Percentiles rank a stretch among this genome's conserved stretches.
phyloP scores from a whole-genome alignment of 2,329 filamentous ascomycete species.

The Alternaria tenuissima region DNA sequence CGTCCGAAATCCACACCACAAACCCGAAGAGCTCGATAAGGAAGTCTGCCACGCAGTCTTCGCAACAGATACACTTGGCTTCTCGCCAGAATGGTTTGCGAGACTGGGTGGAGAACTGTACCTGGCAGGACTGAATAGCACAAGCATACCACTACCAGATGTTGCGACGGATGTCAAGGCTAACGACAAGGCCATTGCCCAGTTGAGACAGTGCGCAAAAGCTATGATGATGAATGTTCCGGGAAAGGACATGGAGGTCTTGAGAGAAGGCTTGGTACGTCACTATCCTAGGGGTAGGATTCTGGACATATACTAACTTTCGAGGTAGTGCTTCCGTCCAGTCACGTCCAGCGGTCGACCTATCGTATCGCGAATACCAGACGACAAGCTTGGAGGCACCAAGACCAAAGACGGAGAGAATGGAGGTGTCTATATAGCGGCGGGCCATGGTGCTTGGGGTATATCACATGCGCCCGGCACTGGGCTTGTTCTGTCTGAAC shows the following conservation, averaged over 20 bases:
- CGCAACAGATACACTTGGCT: slow-evolving; percentile 64
- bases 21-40: slow-evolving; percentile 52
- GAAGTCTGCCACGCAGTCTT: slow-evolving; percentile 73
- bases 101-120: slow-evolving; percentile 74
- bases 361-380: slow-evolving; percentile 66
- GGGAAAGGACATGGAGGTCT: slow-evolving; percentile 65
- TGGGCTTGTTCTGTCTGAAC: slow-evolving; percentile 73
- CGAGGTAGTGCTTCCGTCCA: slow-evolving; percentile 70
- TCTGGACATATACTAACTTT: slow-evolving; percentile 8
- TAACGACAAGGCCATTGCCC: slow-evolving; percentile 58
- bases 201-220: slow-evolving; percentile 60
- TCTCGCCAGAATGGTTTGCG: slow-evolving; percentile 76
- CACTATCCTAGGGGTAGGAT: neutral
- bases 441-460: slow-evolving; percentile 81
- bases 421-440: slow-evolving; percentile 74
- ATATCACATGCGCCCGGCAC: slow-evolving; percentile 67
- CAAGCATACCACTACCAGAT: slow-evolving; percentile 66
- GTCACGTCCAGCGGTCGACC: slow-evolving; percentile 71
- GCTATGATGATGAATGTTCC: slow-evolving; percentile 57
- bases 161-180: slow-evolving; percentile 61
- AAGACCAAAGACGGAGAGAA: slow-evolving; percentile 53
- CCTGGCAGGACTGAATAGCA: slow-evolving; percentile 74
- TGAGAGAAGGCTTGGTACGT: slow-evolving; percentile 66
- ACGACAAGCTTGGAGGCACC: slow-evolving; percentile 63
- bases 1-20: slow-evolving; percentile 66